Evolutionary conservation across 495 filamentous ascomycete genomes (phyloP), one percentile per base, ranked within the genome.

Genomic region (Daldinia grandis): DNA sequence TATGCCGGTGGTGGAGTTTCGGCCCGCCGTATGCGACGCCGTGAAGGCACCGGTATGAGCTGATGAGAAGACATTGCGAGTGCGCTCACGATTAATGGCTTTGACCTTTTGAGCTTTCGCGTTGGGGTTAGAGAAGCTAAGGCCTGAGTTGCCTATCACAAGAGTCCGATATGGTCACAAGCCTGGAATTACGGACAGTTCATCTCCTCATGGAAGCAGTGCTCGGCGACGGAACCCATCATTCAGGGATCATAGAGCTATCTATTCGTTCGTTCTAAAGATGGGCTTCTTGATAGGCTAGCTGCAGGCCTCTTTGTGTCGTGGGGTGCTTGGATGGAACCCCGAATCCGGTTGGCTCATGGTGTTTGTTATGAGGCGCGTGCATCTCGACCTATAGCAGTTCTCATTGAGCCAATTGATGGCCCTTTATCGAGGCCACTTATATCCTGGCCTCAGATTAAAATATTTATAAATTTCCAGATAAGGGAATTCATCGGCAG

Each of bases 1-100:
- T 72, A 72, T 1, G 69, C 69, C 44, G 69, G 69, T 4, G 69
- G 69, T 35, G 69, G 69, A 37, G 69, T 72, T 27, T 67, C 64
- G 31, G 69, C 37, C 54, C 63, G 51, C 35, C 59, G 60, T 55
- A 50, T 21, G 44, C 64, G 64, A 37, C 64, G 69, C 38, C 69
- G 54, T 42, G 63, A 55, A 21, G 60, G 69, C 24, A 61, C 33
- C 30, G 55, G 27, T 61, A 51, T 24, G 49, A 50, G 69, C 56
- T 64, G 44, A 28, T 64, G 55, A 15, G 60, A 54, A 33, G 54
- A 44, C 64, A 68, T 67, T 19, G n/a, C n/a, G 5, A 24, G 25
- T 24, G 3, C 31, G 19, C 5, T 53, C 24, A 50, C 50, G 19
- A 56, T 56, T 8, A 33, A n/a, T n/a, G n/a, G n/a, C n/a, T n/a